phyloP scores from a whole-genome alignment of 163 green algal genomes.

The Chlamydomonas reinhardtii region DNA sequence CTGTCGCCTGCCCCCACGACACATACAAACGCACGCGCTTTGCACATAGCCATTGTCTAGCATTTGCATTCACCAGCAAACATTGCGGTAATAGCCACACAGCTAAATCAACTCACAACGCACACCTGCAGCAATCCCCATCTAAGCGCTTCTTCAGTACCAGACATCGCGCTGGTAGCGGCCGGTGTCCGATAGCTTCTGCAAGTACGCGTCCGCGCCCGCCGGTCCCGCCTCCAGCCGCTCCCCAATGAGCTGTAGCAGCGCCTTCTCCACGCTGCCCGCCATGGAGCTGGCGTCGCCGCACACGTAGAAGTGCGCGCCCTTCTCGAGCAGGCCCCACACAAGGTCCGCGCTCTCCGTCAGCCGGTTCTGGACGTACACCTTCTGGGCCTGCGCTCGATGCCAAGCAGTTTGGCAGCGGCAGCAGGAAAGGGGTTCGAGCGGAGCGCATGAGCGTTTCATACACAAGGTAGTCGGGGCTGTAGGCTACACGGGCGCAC shows the following conservation, averaged over 20 bases:
- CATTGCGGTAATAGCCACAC: too few species aligned
- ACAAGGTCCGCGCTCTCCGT: conserved; percentile 66
- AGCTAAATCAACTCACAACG: too few species aligned
- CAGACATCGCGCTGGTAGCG: conserved; percentile 80
- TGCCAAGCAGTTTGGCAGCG: too few species aligned
- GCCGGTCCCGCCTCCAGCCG: neutral
- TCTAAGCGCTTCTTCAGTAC: conserved; percentile 61
- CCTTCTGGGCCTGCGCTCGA: conserved; percentile 54
- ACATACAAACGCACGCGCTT: too few species aligned
- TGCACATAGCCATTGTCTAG: too few species aligned
- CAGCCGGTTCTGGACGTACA: conserved; percentile 75
- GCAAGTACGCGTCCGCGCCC: conserved; percentile 57
- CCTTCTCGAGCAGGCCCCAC: conserved; percentile 75
- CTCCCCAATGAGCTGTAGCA: conserved; percentile 68
- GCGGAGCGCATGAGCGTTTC: too few species aligned
- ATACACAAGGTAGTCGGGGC: too few species aligned
- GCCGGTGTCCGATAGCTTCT: conserved; percentile 51
- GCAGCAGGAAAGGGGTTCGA: too few species aligned
- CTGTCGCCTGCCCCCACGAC: too few species aligned
- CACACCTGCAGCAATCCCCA: too few species aligned
- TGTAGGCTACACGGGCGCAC: too few species aligned
- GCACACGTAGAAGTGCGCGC: conserved; percentile 93
- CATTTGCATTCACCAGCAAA: too few species aligned
- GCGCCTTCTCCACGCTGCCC: conserved; percentile 88
- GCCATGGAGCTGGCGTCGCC: conserved; percentile 97